Conservation (phyloP, 805 yeast genomes). For the Spathaspora sp. region DNA sequence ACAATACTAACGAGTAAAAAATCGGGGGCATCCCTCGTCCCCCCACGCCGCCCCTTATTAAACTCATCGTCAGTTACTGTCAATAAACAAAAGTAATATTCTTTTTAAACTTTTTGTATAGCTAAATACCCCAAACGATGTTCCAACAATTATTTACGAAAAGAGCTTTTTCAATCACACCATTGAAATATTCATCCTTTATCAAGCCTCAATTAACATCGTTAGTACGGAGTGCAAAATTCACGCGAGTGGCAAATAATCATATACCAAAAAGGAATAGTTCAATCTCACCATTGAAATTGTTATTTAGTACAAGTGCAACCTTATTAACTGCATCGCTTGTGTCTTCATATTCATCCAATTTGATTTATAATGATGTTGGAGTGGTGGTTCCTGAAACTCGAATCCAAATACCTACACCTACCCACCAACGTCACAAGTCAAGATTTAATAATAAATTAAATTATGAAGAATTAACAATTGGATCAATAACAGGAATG, state of each 20-base stretch:
- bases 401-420: neutral
- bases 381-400: neutral
- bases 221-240: neutral
- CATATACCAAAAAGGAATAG: neutral
- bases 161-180: neutral
- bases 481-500: constrained; percentile 62
- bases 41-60: neutral
- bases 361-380: constrained; percentile 4
- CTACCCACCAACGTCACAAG: constrained; percentile 1
- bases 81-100: neutral
- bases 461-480: constrained; percentile 58
- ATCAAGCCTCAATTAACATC: neutral
- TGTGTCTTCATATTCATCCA: constrained; percentile 1
- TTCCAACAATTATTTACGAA: neutral
- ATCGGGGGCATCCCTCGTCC: no score
- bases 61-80: neutral
- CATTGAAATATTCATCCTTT: neutral
- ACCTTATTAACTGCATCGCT: constrained; percentile 1
- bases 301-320: constrained; percentile 5
- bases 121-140: neutral
- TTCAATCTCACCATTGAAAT: constrained; percentile 3
- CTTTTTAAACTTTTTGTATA: no score
- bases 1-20: neutral
- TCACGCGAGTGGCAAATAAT: neutral
- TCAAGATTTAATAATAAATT: constrained; percentile 41